Percentiles rank a stretch among this genome's conserved stretches.
These are phyloP conservation scores for Cystobasidium slooffiae DNA, from an alignment of 1,284 basidiomycete genomes.

Conservation along the genomic window DNA sequence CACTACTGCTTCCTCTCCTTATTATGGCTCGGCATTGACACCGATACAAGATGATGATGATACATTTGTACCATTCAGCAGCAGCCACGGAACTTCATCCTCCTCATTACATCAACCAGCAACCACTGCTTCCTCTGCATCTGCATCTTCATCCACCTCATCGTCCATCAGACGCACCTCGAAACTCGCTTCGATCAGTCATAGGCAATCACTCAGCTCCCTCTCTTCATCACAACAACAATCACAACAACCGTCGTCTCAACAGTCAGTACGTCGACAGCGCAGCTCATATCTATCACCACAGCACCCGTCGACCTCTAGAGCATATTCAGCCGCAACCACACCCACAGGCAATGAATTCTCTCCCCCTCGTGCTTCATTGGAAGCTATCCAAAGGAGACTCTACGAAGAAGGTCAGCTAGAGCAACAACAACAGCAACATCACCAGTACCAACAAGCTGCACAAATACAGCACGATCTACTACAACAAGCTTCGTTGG, in stretches of 20 bases:
- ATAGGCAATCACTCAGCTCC: not conserved
- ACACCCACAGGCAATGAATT: conserved; percentile 4
- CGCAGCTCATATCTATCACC: not conserved
- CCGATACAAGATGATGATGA: not conserved
- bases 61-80: not conserved
- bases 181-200: conserved; percentile 19
- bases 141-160: not conserved
- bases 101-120: not conserved
- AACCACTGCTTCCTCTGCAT: not conserved
- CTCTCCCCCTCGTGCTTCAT: conserved; percentile 1
- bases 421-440: not conserved
- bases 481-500: not conserved
- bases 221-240: not conserved
- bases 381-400: conserved; percentile 15
- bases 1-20: conserved; percentile 12
- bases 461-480: not conserved
- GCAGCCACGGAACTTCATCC: not conserved
- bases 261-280: not conserved
- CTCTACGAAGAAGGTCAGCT: conserved; percentile 5
- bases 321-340: not conserved
- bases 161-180: conserved; percentile 8
- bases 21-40: not conserved
- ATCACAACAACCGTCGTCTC: not conserved
- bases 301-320: not conserved
- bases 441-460: not conserved